phyloP scores from a whole-genome alignment of 208 protist species.

The Angomonas deanei region DNA sequence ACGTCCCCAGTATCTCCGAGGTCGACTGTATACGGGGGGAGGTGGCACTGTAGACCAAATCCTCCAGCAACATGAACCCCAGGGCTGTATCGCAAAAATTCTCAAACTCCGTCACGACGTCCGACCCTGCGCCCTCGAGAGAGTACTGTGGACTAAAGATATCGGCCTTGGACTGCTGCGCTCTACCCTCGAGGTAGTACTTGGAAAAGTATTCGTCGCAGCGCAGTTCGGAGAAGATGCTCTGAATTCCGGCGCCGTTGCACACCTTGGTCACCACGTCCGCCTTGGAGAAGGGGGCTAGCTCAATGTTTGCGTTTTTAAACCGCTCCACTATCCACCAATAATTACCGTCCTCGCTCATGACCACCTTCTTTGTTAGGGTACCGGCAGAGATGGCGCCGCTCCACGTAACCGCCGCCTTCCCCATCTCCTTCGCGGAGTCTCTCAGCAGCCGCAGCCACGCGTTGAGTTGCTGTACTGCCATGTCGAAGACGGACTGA shows the following conservation, averaged over 20 bases:
- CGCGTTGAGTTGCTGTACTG: conserved; percentile 72
- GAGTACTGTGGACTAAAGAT: conserved; percentile 39
- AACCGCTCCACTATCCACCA: conserved; percentile 71
- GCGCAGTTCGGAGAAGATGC: conserved; percentile 73
- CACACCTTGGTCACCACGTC: conserved; percentile 44
- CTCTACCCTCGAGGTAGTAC: conserved; percentile 71
- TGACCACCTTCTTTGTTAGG: conserved; percentile 38
- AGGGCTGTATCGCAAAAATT: conserved; percentile 59
- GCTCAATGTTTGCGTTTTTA: conserved; percentile 30
- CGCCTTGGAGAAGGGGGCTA: conserved; percentile 48
- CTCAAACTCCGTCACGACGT: conserved; percentile 45
- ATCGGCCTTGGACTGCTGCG: conserved; percentile 63
- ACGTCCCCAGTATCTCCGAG: conserved; percentile 70
- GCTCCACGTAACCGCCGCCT: conserved; percentile 54
- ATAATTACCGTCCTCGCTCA: conserved; percentile 35
- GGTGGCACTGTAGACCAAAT: conserved; percentile 75
- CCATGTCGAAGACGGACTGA: conserved; percentile 54
- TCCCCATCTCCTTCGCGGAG: conserved; percentile 54
- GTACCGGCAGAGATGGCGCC: conserved; percentile 44
- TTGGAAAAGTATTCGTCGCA: conserved; percentile 63
- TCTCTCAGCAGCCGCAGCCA: conserved; percentile 78
- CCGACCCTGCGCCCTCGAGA: conserved; percentile 20
- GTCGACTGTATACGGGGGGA: conserved; percentile 72
- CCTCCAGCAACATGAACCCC: conserved; percentile 84
- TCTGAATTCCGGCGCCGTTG: conserved; percentile 70